Conservation (phyloP, 164 flowering plant genomes). For the Kalanchoe fedtschenkoi region DNA sequence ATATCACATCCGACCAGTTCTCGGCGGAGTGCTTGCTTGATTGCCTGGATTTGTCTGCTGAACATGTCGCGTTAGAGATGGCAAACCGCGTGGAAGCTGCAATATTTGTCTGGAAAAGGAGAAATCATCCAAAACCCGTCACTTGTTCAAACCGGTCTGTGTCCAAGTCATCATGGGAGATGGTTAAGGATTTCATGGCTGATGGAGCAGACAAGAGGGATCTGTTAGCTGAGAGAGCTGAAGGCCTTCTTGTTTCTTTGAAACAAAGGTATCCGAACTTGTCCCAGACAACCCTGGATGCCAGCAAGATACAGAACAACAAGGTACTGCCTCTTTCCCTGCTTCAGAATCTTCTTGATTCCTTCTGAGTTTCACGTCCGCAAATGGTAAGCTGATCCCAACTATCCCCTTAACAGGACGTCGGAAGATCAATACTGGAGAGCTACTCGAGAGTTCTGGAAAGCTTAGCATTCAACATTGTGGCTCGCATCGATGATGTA, state of each 20-base stretch:
- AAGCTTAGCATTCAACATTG: conserved; percentile 82
- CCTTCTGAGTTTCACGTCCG: neutral
- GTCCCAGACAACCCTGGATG: conserved; percentile 76
- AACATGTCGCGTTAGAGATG: conserved; percentile 74
- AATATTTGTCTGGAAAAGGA: conserved; percentile 71
- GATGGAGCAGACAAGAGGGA: conserved; percentile 84
- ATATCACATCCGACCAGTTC: conserved; percentile 87
- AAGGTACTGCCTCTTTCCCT: conserved; percentile 37
- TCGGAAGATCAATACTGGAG: conserved; percentile 90
- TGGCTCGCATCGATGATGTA: conserved; percentile 86
- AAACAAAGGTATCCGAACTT: conserved; percentile 85
- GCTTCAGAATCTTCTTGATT: neutral
- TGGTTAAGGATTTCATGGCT: conserved; percentile 52
- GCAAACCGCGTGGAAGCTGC: conserved; percentile 92
- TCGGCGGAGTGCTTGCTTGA: conserved; percentile 88
- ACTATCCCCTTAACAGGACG: conserved; percentile 41
- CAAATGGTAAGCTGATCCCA: neutral
- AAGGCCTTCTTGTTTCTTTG: conserved; percentile 71
- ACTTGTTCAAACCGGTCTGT: conserved; percentile 34
- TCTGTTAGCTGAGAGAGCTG: conserved; percentile 78
- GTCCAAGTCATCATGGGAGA: conserved; percentile 69
- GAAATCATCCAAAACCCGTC: conserved; percentile 33
- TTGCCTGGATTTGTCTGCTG: conserved; percentile 80
- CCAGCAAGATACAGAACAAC: conserved; percentile 88
- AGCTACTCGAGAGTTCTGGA: conserved; percentile 98